Conservation (phyloP, 2,329 filamentous ascomycete genomes). For the Xylaria sp. region DNA sequence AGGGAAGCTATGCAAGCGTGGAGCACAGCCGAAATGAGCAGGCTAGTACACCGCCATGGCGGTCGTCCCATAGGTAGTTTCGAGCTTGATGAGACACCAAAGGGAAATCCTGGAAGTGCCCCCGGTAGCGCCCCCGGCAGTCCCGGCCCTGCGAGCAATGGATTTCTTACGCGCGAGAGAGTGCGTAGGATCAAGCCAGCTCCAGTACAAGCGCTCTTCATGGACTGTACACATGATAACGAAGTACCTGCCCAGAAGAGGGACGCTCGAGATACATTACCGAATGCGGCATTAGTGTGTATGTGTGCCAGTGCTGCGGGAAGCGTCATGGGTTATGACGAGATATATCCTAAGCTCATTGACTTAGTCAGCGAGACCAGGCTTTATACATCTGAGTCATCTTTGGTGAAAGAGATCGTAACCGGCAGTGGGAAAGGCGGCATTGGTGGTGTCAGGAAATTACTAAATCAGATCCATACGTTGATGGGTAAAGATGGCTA, state of each 20-base stretch:
- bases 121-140: conserved; percentile 48
- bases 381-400: conserved; percentile 82
- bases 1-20: conserved; percentile 98
- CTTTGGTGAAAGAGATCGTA: conserved; percentile 67
- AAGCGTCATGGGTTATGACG: conserved; percentile 98
- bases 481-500: conserved; percentile 96
- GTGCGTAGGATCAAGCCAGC: conserved; percentile 86
- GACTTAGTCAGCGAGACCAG: conserved; percentile 92
- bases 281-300: conserved; percentile 90
- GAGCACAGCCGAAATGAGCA: conserved; percentile 92
- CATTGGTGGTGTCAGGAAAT: conserved; percentile 89
- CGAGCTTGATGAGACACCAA: conserved; percentile 86
- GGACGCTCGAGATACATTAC: conserved; percentile 90
- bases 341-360: conserved; percentile 92
- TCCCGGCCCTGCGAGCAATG: conserved; percentile 46
- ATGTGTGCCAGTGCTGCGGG: conserved; percentile 97
- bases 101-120: conserved; percentile 54
- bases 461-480: conserved; percentile 93
- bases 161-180: conserved; percentile 65
- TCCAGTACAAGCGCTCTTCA: conserved; percentile 92
- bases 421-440: conserved; percentile 79
- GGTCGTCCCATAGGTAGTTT: conserved; percentile 97
- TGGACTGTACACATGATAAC: conserved; percentile 99
- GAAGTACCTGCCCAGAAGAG: conserved; percentile 95
- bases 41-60: conserved; percentile 91